A percentile compares a stretch with the other conserved stretches of the same genome.
Conservation (phyloP, 306 rosid genomes). For the Biancaea sappan region DNA sequence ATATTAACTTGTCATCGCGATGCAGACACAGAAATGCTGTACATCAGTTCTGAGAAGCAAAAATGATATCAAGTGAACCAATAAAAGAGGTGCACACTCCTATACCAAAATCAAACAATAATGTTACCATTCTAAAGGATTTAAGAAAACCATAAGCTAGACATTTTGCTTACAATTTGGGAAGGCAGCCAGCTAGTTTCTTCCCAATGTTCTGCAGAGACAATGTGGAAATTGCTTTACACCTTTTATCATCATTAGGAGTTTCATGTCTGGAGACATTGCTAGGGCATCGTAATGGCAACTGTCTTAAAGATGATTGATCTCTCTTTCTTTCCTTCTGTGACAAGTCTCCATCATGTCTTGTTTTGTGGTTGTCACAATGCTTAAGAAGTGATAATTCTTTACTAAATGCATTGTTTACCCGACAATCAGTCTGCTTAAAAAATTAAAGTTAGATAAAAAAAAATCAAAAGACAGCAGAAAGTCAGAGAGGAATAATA, state of each 20-base stretch:
- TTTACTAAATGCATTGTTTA: conserved; percentile 40
- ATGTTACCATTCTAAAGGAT: neutral
- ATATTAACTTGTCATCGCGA: conserved; percentile 15
- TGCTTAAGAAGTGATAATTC: conserved; percentile 54
- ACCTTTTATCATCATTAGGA: conserved; percentile 42
- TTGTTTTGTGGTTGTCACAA: conserved; percentile 41
- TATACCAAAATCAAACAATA: conserved; percentile 23
- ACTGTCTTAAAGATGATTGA: conserved; percentile 48
- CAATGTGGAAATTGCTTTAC: conserved; percentile 37
- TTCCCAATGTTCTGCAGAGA: conserved; percentile 29
- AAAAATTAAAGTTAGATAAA: conserved; percentile 32
- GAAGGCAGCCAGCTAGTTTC: conserved; percentile 33
- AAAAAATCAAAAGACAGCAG: neutral
- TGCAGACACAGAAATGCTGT: neutral
- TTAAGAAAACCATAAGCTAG: conserved; percentile 27
- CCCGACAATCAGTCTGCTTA: conserved; percentile 53
- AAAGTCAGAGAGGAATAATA: neutral
- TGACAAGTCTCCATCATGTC: conserved; percentile 29
- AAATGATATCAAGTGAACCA: conserved; percentile 20
- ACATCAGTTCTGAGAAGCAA: conserved; percentile 8
- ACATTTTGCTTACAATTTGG: conserved; percentile 45
- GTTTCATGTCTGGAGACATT: conserved; percentile 35
- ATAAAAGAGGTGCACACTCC: neutral
- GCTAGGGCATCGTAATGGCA: conserved; percentile 36
- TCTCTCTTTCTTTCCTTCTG: conserved; percentile 42